Evolutionary conservation across 371 early-diverging fungal genomes (phyloP), one percentile per base, ranked within the genome.

Genomic region (Chytridium lagenaria): DNA sequence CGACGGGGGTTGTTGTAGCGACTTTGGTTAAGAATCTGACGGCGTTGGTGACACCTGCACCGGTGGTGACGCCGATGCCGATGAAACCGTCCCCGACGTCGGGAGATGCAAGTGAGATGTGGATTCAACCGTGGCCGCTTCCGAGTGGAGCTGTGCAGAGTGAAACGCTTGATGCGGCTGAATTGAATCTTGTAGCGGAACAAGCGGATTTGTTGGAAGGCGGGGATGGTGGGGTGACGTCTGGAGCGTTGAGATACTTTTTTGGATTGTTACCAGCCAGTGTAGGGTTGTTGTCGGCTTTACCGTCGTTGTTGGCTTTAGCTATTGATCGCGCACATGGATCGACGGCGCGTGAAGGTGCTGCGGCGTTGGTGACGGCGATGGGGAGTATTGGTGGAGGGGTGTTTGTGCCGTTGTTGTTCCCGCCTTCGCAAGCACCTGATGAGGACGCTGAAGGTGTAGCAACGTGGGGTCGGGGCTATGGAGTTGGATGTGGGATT

Each of bases 241-340:
- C 59, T 1, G 70, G 68, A 34, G 63, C 73, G 12, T 34, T 57
- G 3, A 74, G 76, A 50, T 77, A 72, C 70, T 64, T 74, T 59
- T 19, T 67, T 22, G 81, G 81, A 12, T 28, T 78, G 36, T 23
- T 80, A 5, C 81, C 81, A 10, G 75, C 76, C 30, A 55, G 59
- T 7, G 61, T 67, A 15, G 81, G 81, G 1, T 28, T 78, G 22
- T 38, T 76, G 2, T 49, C 66, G 16, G 78, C 77, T 1, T 39
- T 71, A 26, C 81, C 81, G 19, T 76, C 67, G n/a, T 28, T 77
- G 12, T 68, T 81, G 15, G 55, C 78, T n/a, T 71, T 70, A 63
- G 76, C 70, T 19, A 63, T 78, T 67, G 78, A 77, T 39, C 50
- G 70, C 28, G 73, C 76, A 1, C 72, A 70, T 34, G 77, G 76